Evolutionary conservation across 257 asterid species (phyloP).

Genomic region (Penstemon barbatus): DNA sequence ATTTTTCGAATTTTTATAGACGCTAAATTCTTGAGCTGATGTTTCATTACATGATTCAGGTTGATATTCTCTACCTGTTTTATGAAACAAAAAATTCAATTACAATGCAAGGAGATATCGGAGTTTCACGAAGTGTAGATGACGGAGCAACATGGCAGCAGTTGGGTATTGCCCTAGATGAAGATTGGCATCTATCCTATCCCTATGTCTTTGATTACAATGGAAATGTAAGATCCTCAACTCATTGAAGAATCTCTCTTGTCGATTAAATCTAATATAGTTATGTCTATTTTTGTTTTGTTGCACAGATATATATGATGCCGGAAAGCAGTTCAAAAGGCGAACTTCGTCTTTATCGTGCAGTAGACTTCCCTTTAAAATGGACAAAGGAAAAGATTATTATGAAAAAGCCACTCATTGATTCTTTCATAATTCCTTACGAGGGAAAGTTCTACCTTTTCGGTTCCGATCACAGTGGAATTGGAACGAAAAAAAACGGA

Average conservation of each 20-base stretch:
- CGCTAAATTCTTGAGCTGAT: slow-evolving; percentile 22
- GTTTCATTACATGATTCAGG: slow-evolving; percentile 53
- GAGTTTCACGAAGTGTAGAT: slow-evolving; percentile 80
- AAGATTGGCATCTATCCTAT: slow-evolving; percentile 97
- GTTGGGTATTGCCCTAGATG: slow-evolving; percentile 86
- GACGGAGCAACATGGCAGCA: slow-evolving; percentile 92
- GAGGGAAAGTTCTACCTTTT: slow-evolving; percentile 86
- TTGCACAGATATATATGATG: slow-evolving; percentile 83
- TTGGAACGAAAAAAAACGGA: slow-evolving; percentile 74
- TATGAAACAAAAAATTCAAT: slow-evolving; percentile 86
- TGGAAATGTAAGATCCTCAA: slow-evolving; percentile 63
- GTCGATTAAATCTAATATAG: background rate
- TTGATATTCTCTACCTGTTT: slow-evolving; percentile 66
- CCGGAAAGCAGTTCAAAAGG: slow-evolving; percentile 91
- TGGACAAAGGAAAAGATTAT: slow-evolving; percentile 71
- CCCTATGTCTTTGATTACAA: slow-evolving; percentile 85
- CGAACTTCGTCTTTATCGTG: slow-evolving; percentile 91
- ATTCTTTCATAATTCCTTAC: slow-evolving; percentile 67
- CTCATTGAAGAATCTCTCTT: background rate
- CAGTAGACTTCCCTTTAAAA: slow-evolving; percentile 71
- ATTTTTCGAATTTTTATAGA: no score
- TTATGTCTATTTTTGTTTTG: background rate
- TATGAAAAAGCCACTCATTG: slow-evolving; percentile 73
- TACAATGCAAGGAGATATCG: slow-evolving; percentile 95
- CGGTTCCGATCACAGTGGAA: slow-evolving; percentile 86